Percentiles rank a stretch among this genome's conserved stretches.
phyloP scores from a whole-genome alignment of 495 filamentous ascomycete genomes.

The Podospora pseudoanserina region DNA sequence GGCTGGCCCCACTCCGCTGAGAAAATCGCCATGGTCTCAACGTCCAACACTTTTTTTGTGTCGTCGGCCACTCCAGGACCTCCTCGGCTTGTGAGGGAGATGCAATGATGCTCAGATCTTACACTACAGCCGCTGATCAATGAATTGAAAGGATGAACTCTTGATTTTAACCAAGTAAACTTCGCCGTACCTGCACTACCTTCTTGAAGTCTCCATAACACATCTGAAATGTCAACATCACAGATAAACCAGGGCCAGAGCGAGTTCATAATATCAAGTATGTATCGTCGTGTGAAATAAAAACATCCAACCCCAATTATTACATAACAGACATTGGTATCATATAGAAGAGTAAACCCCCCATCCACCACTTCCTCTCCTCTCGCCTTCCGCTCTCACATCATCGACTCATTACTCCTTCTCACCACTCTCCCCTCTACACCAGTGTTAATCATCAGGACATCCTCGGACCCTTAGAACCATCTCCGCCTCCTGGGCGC shows the following conservation, averaged over 20 bases:
- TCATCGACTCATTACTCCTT: not conserved
- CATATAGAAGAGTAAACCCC: not conserved
- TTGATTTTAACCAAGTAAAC: too few species aligned
- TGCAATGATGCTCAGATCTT: too few species aligned
- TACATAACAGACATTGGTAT: not conserved
- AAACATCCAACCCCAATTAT: not conserved
- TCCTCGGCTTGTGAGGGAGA: too few species aligned
- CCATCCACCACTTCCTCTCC: not conserved
- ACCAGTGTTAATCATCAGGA: not conserved
- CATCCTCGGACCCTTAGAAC: not conserved
- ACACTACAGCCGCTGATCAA: too few species aligned
- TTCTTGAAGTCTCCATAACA: too few species aligned
- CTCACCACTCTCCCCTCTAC: not conserved
- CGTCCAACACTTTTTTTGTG: not conserved
- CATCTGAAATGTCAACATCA: too few species aligned
- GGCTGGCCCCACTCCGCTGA: constrained; percentile 15
- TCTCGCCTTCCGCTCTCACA: not conserved
- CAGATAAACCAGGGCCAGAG: too few species aligned
- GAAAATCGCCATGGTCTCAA: not conserved
- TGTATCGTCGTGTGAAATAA: not conserved
- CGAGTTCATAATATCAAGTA: too few species aligned
- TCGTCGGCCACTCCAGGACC: not conserved
- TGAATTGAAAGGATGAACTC: too few species aligned
- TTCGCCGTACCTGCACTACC: too few species aligned
- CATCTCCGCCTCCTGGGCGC: constrained; percentile 1